Base-by-base conservation (phyloP, 1,284 basidiomycete genomes). In the Ustilago esculenta region DNA sequence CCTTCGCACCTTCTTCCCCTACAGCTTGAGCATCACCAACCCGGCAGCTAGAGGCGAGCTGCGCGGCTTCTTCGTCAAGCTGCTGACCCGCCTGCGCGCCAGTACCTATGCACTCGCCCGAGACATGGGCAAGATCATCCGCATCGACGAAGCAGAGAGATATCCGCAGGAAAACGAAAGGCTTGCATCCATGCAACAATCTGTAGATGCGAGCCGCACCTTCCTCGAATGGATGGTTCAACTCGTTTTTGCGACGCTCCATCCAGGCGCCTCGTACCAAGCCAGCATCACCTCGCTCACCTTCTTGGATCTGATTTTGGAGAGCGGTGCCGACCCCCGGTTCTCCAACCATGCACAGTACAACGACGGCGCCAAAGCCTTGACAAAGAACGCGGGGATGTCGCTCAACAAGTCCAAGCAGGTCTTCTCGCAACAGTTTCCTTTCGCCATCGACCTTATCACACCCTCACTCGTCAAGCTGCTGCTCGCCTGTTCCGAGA, bases 231-330 rank as follows among this genome's bases (percentile, higher is more conserved):
- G 61, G 54, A 52, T 75, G 48, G 61, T 54, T 21, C 43, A 50
- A 24, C 47, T 66, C 21, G 30, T 68, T 9, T 51, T 59, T 23
- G 48, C 53, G 11, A 68, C 72, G 4, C 63, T 75, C 18, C 75
- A 77, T 49, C 75, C 78, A 4, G 75, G 75, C 25, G 70, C 75
- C n/a, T 75, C 78, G 15, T 80, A 79, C 43, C 60, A 75, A 24
- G 44, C 70, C 35, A 64, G 60, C 50, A 65, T 75, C 39, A 71
- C 73, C 12, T 65, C 61, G 23, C 69, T 78, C 25, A 72, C 72
- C 35, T 71, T 73, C 32, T 56, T 78, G 11, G 69, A 72, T 15
- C 58, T 75, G 17, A 64, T 79, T 17, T 24, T 77, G 10, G 68
- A 75, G 27, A 64, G 65, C 27, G 73, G 65, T 12, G 53, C 58